Base-by-base conservation (phyloP, 2,329 filamentous ascomycete genomes). In the Periconia macrospinosa region DNA sequence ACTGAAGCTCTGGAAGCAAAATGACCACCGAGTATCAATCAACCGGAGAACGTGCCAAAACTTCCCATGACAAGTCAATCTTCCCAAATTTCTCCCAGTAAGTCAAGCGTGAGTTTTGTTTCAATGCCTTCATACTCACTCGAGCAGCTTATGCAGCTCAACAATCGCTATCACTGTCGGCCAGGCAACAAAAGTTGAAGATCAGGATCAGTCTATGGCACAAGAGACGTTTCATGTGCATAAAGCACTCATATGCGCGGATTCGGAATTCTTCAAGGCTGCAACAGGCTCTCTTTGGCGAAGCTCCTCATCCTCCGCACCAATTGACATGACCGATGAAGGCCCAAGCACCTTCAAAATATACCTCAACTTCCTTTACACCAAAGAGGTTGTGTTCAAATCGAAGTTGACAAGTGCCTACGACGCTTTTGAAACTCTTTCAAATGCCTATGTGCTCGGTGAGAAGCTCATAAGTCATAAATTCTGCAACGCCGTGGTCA, bases 101-200 rank as follows among this genome's bases (percentile, higher is more conserved):
- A 50, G 7, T 43, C 47, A 18, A 56, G 54, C 43, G 17, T 10
- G 17, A 40, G 35, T 17, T 37, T 53, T n/a, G 35, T 40, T 14
- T 40, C n/a, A 8, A 19, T 42, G n/a, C 3, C 8, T 27, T 27
- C 23, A 27, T 27, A 27, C 23, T 27, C 23, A 27, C 23, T 8
- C 23, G 8, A 27, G 23, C 23, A 27, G 23, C 23, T 27, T 42
- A 5, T 5, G 41, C 41, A 15, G 41, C 41, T 5, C 13, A 42
- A 42, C 41, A 3, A 11, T 42, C 41, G n/a, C 41, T 15, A 42
- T 42, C 41, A 42, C 6, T 9, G 41, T 42, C 41, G 20, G 41
- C 10, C 5, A 42, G 7, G 2, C 10, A 42, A 11, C 10, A n/a
- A 19, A n/a, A n/a, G n/a, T 42, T 6, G 41, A 11, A 6, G 10